These are phyloP conservation scores for Ophiorrhiza pumila DNA, from an alignment of 257 asterid species.

Conservation along the genomic window DNA sequence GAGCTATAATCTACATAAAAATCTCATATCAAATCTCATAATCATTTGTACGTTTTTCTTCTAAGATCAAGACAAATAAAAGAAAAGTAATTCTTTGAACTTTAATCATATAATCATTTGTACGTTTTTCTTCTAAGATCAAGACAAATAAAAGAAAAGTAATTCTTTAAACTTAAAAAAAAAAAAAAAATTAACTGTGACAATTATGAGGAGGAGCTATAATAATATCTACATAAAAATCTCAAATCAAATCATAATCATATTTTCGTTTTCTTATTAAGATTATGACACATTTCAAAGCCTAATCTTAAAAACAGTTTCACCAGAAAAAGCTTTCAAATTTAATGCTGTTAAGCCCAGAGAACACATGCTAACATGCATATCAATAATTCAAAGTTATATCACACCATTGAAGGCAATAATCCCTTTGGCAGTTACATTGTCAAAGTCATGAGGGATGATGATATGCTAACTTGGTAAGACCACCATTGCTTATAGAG, in stretches of 20 bases:
- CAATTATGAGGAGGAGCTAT: not conserved
- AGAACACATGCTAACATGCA: not conserved
- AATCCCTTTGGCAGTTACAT: not conserved
- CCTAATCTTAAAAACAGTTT: no score
- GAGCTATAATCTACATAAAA: no score
- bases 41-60: not conserved
- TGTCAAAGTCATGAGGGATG: not conserved
- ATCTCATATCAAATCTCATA: no score
- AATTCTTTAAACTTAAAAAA: no score
- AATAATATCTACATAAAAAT: not conserved
- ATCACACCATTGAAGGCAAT: not conserved
- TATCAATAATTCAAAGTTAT: conserved; percentile 5
- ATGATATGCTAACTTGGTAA: not conserved
- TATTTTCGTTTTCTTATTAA: not conserved
- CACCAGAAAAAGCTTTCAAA: not conserved
- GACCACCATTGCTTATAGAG: no score
- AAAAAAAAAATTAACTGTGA: not conserved
- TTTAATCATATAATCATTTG: not conserved
- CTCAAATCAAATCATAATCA: not conserved
- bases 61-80: not conserved
- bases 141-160: no score
- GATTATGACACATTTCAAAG: not conserved
- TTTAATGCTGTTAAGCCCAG: not conserved
- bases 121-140: not conserved
- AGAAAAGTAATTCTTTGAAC: no score